Conservation (phyloP, 768 basidiomycete species). For the Russula brevipes region DNA sequence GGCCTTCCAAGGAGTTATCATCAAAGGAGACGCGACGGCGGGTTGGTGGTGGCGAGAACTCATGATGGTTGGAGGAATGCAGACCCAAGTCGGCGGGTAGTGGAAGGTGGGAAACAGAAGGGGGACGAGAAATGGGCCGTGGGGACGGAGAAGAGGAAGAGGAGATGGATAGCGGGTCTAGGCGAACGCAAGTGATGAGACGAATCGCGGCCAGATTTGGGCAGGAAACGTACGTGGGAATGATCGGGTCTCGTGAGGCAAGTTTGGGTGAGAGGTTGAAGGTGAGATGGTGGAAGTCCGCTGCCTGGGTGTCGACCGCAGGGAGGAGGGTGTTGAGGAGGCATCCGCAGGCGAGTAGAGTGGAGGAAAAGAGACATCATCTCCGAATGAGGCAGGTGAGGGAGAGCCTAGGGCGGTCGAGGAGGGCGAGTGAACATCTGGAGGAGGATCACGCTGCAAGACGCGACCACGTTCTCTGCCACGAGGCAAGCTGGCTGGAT, state of each 20-base stretch:
- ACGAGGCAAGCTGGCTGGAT: background rate
- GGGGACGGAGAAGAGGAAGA: background rate
- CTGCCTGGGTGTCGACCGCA: background rate
- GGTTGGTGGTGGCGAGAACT: background rate
- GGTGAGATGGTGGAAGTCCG: background rate
- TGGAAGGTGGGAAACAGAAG: background rate
- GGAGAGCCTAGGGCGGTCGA: conserved; percentile 30
- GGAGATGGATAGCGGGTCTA: background rate
- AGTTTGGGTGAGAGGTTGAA: background rate
- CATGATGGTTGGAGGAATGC: background rate
- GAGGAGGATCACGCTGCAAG: conserved; percentile 28
- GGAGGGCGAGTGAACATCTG: conserved; percentile 24
- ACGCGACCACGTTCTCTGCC: conserved; percentile 24
- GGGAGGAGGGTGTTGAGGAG: background rate
- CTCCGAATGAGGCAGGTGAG: conserved; percentile 17
- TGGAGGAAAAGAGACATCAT: background rate
- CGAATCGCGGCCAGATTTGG: background rate
- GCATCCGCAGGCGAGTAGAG: background rate
- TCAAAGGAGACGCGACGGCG: background rate
- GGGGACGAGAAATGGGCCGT: background rate
- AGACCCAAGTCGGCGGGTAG: background rate
- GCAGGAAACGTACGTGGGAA: conserved; percentile 6
- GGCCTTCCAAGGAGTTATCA: background rate
- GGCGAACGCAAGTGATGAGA: background rate
- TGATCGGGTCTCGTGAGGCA: conserved; percentile 4